Evolutionary conservation across 139 green algal genomes (phyloP).

Genomic region (Auxenochlorella pyrenoidosa): DNA sequence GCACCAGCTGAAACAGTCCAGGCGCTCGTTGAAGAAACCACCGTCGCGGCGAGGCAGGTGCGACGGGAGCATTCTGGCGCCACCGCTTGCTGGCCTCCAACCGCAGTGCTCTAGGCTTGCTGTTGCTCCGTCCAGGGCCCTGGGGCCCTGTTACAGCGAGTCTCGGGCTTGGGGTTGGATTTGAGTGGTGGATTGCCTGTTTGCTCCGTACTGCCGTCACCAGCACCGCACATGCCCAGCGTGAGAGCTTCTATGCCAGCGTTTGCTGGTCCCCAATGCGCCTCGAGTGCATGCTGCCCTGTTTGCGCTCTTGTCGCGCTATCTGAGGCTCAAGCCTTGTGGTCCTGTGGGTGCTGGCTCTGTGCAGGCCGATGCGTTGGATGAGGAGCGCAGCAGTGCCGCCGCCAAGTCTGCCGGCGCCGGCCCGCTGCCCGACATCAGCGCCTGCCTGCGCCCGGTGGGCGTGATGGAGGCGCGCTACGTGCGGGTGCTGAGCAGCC

Average conservation of each 20-base stretch:
- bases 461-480: slow-evolving; percentile 68
- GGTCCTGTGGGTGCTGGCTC: background rate
- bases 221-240: background rate
- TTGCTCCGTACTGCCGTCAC: too few relatives aligned
- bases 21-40: background rate
- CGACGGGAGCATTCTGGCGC: background rate
- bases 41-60: background rate
- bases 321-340: too few relatives aligned
- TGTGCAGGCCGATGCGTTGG: slow-evolving; percentile 30
- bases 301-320: background rate
- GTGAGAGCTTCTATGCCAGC: too few relatives aligned
- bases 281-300: background rate
- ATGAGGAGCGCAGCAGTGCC: slow-evolving; percentile 19
- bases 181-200: too few relatives aligned
- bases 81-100: background rate
- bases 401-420: background rate
- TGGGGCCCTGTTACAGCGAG: too few relatives aligned
- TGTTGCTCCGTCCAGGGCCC: background rate
- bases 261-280: too few relatives aligned
- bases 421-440: slow-evolving; percentile 58
- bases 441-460: slow-evolving; percentile 54
- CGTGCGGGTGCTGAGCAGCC: slow-evolving; percentile 64
- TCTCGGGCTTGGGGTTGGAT: too few relatives aligned
- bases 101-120: background rate
- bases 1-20: background rate